These are phyloP conservation scores for Carex cristatella DNA, from an alignment of 176 grass and related monocot genomes.

Conservation along the genomic window DNA sequence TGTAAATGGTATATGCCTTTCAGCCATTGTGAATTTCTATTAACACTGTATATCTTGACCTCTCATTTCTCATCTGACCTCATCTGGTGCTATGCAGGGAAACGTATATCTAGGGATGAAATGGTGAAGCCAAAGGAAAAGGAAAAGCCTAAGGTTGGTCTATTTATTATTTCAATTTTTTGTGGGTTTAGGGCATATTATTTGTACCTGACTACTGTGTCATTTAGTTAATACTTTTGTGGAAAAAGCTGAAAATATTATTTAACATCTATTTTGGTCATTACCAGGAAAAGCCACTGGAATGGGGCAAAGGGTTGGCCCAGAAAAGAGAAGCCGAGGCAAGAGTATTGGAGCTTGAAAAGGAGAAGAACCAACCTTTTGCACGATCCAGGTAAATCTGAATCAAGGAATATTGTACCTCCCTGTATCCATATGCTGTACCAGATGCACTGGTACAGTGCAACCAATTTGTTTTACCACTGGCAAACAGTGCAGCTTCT, in stretches of 20 bases:
- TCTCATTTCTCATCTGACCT: conserved; percentile 21
- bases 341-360: conserved; percentile 54
- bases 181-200: not conserved
- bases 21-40: conserved; percentile 12
- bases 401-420: not conserved
- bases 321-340: conserved; percentile 89
- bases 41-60: not conserved
- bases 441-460: not conserved
- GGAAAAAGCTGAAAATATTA: not conserved
- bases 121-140: conserved; percentile 61
- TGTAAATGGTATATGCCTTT: conserved; percentile 43
- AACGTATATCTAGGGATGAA: conserved; percentile 69
- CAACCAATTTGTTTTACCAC: not conserved
- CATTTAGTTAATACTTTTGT: conserved; percentile 16
- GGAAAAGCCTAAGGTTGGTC: conserved; percentile 70
- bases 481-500: not conserved
- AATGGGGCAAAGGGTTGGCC: conserved; percentile 89
- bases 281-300: conserved; percentile 63
- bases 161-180: conserved; percentile 8
- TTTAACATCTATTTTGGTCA: conserved; percentile 3
- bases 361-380: conserved; percentile 76
- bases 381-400: conserved; percentile 62
- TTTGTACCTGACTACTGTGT: conserved; percentile 17
- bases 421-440: not conserved
- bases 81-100: conserved; percentile 39